phyloP scores from a whole-genome alignment of 805 yeast genomes.

The Diddensiella santjacobensis region DNA sequence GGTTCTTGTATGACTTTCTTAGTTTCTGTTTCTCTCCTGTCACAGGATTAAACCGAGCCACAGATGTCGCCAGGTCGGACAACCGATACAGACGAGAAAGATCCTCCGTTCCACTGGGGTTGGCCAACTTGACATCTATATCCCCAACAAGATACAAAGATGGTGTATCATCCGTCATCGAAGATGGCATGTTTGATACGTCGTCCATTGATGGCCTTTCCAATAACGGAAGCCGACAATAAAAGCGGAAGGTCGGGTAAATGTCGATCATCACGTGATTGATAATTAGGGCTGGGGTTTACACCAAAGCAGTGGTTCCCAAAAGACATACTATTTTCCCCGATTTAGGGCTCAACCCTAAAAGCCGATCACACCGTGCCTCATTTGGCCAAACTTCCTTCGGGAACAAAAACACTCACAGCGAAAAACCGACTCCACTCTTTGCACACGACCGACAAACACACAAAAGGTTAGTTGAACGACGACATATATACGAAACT shows the following conservation, averaged over 20 bases:
- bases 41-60: slow-evolving; percentile 82
- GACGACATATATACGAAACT: not conserved
- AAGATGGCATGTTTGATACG: slow-evolving; percentile 7
- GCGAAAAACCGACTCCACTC: slow-evolving; percentile 3
- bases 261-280: not conserved
- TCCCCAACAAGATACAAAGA: slow-evolving; percentile 2
- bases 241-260: not conserved
- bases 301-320: too few species aligned
- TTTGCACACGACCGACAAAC: not conserved
- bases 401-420: not conserved
- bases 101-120: slow-evolving; percentile 61
- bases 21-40: slow-evolving; percentile 90
- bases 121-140: slow-evolving; percentile 9
- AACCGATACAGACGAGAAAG: slow-evolving; percentile 67
- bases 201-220: too few species aligned
- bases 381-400: too few species aligned
- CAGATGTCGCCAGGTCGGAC: slow-evolving; percentile 63
- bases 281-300: too few species aligned
- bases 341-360: not conserved
- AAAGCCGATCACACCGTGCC: not conserved
- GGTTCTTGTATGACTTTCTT: slow-evolving; percentile 92
- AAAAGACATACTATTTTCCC: too few species aligned
- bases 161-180: slow-evolving; percentile 6
- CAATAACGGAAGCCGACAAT: too few species aligned
- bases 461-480: not conserved